Percentiles rank a stretch among this genome's conserved stretches.
These are phyloP conservation scores for Paramecium caudatum DNA, from an alignment of 73 alveolate genomes.

Conservation along the genomic window DNA sequence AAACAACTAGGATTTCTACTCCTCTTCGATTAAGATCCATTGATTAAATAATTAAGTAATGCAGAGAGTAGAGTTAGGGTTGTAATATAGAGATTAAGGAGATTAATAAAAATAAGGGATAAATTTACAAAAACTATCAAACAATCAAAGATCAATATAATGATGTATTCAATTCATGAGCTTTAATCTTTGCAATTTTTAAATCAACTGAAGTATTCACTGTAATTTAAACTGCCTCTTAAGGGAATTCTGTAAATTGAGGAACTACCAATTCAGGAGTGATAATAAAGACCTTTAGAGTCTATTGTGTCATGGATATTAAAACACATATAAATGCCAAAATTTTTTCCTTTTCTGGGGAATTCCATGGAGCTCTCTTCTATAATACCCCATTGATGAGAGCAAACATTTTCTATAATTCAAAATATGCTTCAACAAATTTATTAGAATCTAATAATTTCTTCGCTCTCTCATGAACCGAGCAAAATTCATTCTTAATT, in stretches of 20 bases:
- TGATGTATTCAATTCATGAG: conserved; percentile 42
- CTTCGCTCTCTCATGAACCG: neutral
- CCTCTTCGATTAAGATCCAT: neutral
- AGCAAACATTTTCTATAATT: neutral
- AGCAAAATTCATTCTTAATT: neutral
- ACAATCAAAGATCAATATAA: conserved; percentile 28
- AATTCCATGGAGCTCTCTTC: conserved; percentile 24
- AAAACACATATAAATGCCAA: neutral
- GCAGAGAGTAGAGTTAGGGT: neutral
- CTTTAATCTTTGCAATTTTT: conserved; percentile 33
- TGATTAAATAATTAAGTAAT: conserved; percentile 1
- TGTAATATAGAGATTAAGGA: neutral
- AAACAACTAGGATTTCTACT: neutral
- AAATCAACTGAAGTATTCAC: neutral
- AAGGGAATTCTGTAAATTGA: neutral
- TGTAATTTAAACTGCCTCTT: neutral
- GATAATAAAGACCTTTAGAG: neutral
- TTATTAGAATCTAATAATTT: neutral
- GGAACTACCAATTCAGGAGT: neutral
- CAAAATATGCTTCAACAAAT: conserved; percentile 11
- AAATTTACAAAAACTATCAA: conserved; percentile 2
- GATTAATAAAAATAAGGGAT: conserved; percentile 20
- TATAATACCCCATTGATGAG: neutral
- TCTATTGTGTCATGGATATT: neutral
- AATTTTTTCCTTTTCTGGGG: conserved; percentile 11